phyloP scores from a whole-genome alignment of 495 filamentous ascomycete genomes.

The Filosporella fistucella region DNA sequence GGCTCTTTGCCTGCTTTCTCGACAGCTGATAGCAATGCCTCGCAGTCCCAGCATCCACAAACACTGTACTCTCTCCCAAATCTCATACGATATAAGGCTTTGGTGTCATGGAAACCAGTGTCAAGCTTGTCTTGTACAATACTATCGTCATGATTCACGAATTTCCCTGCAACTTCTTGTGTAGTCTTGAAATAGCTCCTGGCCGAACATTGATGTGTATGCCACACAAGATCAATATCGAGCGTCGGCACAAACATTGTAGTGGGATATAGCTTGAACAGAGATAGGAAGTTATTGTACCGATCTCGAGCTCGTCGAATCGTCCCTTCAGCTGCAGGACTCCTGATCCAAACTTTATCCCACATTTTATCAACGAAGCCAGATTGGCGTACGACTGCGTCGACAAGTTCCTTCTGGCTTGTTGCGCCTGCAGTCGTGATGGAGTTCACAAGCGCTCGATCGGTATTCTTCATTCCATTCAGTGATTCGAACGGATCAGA shows the following conservation, averaged over 20 bases:
- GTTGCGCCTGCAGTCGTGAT: no score
- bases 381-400: background rate
- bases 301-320: background rate
- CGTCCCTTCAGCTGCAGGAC: background rate
- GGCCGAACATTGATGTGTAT: constrained; percentile 1
- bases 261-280: background rate
- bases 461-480: no score
- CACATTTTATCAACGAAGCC: background rate
- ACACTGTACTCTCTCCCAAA: background rate
- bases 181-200: background rate
- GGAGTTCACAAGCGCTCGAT: no score
- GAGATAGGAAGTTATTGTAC: background rate
- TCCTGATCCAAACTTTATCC: background rate
- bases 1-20: background rate
- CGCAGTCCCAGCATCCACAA: background rate
- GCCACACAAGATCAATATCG: constrained; percentile 1
- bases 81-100: background rate
- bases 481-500: no score
- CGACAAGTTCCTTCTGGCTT: background rate
- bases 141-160: constrained; percentile 1
- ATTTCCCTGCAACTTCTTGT: background rate
- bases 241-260: constrained; percentile 1
- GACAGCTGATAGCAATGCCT: background rate
- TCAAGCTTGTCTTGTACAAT: background rate
- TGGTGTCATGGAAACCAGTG: background rate